These are phyloP conservation scores for Psophocarpus tetragonolobus DNA, from an alignment of 306 rosid species.

Conservation along the genomic window DNA sequence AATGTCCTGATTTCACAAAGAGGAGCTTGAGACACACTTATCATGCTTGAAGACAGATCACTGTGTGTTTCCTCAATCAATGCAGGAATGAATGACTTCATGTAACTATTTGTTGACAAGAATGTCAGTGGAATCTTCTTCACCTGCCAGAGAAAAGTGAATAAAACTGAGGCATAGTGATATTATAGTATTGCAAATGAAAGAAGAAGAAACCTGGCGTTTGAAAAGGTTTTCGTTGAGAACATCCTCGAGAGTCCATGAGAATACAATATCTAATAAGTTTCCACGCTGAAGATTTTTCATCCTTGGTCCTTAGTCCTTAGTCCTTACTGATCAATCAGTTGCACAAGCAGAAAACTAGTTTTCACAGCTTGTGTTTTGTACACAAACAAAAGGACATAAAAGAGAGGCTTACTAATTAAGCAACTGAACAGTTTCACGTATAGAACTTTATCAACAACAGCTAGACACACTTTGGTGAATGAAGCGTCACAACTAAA, in stretches of 20 bases:
- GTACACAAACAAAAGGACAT: too few relatives aligned
- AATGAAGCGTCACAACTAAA: too few relatives aligned
- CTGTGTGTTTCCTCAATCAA: constrained; percentile 61
- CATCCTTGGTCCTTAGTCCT: not conserved
- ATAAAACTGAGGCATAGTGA: too few relatives aligned
- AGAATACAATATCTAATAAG: constrained; percentile 37
- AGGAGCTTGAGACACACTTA: constrained; percentile 30
- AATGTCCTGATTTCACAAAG: constrained; percentile 31
- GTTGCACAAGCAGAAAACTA: not conserved
- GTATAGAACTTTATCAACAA: too few relatives aligned
- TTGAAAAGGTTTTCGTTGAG: constrained; percentile 32
- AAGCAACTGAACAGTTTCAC: too few relatives aligned
- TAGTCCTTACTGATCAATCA: not conserved
- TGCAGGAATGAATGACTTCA: constrained; percentile 47
- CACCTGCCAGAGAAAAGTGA: constrained; percentile 39
- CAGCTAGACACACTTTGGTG: too few relatives aligned
- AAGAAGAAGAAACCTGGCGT: constrained; percentile 23
- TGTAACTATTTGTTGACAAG: constrained; percentile 33
- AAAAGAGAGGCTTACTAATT: too few relatives aligned
- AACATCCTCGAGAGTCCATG: constrained; percentile 45
- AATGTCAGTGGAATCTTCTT: constrained; percentile 49
- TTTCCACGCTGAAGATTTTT: not conserved
- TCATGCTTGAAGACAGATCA: constrained; percentile 45
- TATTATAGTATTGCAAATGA: not conserved
- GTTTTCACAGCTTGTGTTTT: not conserved